phyloP scores from a whole-genome alignment of 1,284 basidiomycete species.

The Tilletia caries region DNA sequence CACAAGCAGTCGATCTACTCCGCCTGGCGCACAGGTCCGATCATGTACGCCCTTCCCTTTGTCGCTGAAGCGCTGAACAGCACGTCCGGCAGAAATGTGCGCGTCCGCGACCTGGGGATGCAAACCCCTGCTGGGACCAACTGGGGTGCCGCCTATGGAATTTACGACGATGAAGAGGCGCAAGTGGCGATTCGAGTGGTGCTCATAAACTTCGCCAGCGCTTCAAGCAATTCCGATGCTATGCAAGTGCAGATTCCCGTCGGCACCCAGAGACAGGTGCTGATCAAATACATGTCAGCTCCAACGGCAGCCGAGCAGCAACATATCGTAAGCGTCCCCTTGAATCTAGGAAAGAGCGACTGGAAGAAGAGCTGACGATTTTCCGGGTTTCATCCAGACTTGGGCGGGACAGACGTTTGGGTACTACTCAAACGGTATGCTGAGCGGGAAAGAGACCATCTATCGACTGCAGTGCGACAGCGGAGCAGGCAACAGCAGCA shows the following conservation, averaged over 20 bases:
- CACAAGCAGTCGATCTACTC: slow-evolving; percentile 14
- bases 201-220: slow-evolving; percentile 66
- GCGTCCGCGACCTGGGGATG: slow-evolving; percentile 17
- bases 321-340: slow-evolving; percentile 60
- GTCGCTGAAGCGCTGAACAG: slow-evolving; percentile 65
- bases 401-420: slow-evolving; percentile 73
- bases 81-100: background rate
- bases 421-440: slow-evolving; percentile 66
- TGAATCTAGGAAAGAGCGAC: background rate
- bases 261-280: slow-evolving; percentile 18
- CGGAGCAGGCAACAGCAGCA: slow-evolving; percentile 24
- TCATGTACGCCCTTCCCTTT: slow-evolving; percentile 64
- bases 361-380: background rate
- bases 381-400: slow-evolving; percentile 48
- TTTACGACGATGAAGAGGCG: slow-evolving; percentile 59
- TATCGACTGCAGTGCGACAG: slow-evolving; percentile 62
- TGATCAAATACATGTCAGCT: slow-evolving; percentile 59
- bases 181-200: slow-evolving; percentile 60
- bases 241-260: slow-evolving; percentile 57
- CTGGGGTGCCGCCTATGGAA: slow-evolving; percentile 66
- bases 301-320: slow-evolving; percentile 63
- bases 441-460: slow-evolving; percentile 60
- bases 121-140: background rate
- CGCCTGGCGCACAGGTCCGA: slow-evolving; percentile 21
- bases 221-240: slow-evolving; percentile 15